Base-by-base conservation (phyloP, 2,329 filamentous ascomycete genomes). In the Penicillium crustosum region DNA sequence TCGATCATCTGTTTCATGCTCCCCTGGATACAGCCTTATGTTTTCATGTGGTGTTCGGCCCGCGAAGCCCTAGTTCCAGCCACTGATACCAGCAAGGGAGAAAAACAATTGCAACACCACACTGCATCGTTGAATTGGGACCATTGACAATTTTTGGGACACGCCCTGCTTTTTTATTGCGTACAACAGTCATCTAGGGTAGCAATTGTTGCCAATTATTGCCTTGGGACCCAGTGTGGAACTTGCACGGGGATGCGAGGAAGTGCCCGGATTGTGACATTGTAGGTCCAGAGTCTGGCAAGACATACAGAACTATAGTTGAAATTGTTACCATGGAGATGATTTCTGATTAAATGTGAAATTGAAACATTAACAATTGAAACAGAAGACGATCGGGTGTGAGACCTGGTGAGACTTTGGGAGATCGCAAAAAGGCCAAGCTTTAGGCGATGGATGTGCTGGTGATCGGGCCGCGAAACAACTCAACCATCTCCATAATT, bases 21-120 rank as follows among this genome's bases (percentile, higher is more conserved):
- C 29, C 21, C 49, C 44, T 57, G 19, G 19, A 36, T 48, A 49
- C 57, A 57, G 55, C 59, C 62, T 62, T 55, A 33, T 58, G 56
- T 62, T 64, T 63, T 66, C 54, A 51, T 51, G 33, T 41, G 49
- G 19, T 57, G 41, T 44, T 51, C 19, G 10, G 36, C 29, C 45
- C 38, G 29, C 33, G 42, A 49, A 43, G 27, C 44, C 23, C 33
- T 57, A 48, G 45, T 44, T 55, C 61, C 64, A 65, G 62, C 64
- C 64, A 59, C 59, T n/a, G 39, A 48, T 23, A 35, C 55, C 61
- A 61, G 64, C 62, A 66, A 66, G 62, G 64, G 62, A 58, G 49
- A 42, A 33, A 43, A 36, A 41, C 27, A 53, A 52, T 47, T 35
- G 8, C 45, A 51, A 44, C n/a, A 36, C 38, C 12, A 29, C n/a